Conservation (phyloP, 1,284 basidiomycete species). For the Phellinidium pouzarii region DNA sequence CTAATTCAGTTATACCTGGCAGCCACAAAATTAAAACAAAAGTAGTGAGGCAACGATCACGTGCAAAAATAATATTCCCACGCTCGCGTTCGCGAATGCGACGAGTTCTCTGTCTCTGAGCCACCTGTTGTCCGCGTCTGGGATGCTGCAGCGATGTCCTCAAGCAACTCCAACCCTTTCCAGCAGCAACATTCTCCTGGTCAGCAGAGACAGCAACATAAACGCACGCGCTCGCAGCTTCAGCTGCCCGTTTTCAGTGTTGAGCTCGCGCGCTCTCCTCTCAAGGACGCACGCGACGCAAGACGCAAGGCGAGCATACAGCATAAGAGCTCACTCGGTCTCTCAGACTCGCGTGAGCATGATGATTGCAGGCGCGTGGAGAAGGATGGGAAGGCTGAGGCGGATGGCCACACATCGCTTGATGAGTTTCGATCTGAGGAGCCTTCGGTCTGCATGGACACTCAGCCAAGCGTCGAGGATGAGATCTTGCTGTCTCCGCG, state of each 20-base stretch:
- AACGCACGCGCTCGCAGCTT: slow-evolving; percentile 17
- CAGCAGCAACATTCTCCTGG: neutral
- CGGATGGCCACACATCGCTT: neutral
- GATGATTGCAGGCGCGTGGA: neutral
- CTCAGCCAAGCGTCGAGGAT: slow-evolving; percentile 3
- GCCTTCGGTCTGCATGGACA: neutral
- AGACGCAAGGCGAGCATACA: slow-evolving; percentile 10
- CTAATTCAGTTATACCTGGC: neutral
- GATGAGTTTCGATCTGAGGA: neutral
- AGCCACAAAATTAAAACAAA: neutral
- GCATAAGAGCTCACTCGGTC: neutral
- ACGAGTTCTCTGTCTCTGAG: neutral
- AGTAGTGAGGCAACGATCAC: neutral
- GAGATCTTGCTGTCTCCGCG: slow-evolving; percentile 5
- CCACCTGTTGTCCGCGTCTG: neutral
- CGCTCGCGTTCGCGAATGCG: neutral
- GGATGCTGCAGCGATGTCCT: neutral
- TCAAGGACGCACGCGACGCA: slow-evolving; percentile 18
- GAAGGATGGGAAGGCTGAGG: neutral
- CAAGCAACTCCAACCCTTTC: neutral
- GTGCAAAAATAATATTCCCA: neutral
- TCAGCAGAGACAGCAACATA: slow-evolving; percentile 2
- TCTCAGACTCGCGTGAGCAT: neutral
- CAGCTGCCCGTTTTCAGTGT: slow-evolving; percentile 12
- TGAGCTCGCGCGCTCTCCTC: slow-evolving; percentile 14